Conservation (phyloP, 352 stramenopile genomes). For the Pythium insidiosum region DNA sequence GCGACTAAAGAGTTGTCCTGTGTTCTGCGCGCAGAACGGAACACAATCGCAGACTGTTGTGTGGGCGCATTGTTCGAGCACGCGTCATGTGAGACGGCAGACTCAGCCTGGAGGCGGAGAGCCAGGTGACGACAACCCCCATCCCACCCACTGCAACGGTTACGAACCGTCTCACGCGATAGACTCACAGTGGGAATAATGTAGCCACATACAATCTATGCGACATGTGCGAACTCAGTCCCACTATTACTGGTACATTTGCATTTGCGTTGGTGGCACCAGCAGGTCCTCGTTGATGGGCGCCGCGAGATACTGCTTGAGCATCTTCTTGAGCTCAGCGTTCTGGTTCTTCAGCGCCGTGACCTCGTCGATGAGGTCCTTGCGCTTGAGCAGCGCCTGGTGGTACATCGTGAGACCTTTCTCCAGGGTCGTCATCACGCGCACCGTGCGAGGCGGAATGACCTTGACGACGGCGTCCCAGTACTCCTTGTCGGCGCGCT, state of each 20-base stretch:
- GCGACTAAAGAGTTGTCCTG: too few species aligned
- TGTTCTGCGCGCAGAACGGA: too few species aligned
- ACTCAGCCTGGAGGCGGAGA: too few species aligned
- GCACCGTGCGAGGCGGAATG: slow-evolving; percentile 50
- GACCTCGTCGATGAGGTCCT: slow-evolving; percentile 78
- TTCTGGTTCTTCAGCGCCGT: slow-evolving; percentile 78
- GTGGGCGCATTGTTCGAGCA: too few species aligned
- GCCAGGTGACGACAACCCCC: too few species aligned
- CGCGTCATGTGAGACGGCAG: too few species aligned
- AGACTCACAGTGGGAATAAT: too few species aligned
- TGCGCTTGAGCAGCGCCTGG: slow-evolving; percentile 65
- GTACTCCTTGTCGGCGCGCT: slow-evolving; percentile 62
- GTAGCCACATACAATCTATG: too few species aligned
- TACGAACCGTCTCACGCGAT: too few species aligned
- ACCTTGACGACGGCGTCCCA: slow-evolving; percentile 74
- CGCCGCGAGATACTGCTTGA: slow-evolving; percentile 86
- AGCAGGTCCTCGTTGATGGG: slow-evolving; percentile 80
- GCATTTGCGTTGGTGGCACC: slow-evolving; percentile 80
- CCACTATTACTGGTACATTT: slow-evolving; percentile 56
- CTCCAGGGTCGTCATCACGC: slow-evolving; percentile 81
- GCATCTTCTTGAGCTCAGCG: slow-evolving; percentile 80
- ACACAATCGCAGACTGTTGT: too few species aligned
- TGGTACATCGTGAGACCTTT: slow-evolving; percentile 80
- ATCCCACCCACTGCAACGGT: too few species aligned
- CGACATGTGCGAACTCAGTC: too few species aligned